Evolutionary conservation across 2,329 filamentous ascomycete species (phyloP), one percentile per base, ranked within the genome.

Genomic region (Aspergillus hortae): DNA sequence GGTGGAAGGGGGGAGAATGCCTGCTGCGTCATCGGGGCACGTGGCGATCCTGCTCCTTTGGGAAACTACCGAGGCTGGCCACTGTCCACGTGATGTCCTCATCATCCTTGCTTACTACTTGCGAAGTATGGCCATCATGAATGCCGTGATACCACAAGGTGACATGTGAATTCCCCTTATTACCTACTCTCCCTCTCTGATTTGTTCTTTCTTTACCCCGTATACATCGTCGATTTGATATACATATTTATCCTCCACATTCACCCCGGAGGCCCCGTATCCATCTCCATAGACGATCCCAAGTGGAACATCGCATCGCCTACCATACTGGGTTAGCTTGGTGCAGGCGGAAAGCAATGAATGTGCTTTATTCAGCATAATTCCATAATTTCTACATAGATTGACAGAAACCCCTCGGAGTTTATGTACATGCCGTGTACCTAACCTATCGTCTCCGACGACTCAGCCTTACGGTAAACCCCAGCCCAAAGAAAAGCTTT

Each of bases 41-140:
- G 27, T 36, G 36, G 40, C 32, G 14, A 15, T 6, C 4, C 7
- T 27, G 10, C 55, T 49, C 1, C 4, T 48, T 52, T 41, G 6
- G 54, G 61, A 51, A 62, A 44, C 19, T 61, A 42, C 61, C 61
- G 61, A 63, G 61, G 61, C 48, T 53, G 46, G 1, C 6, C 4
- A 6, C 0, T 14, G 2, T 4, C 11, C 52, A 52, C 51, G 54
- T 56, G 51, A 56, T 49, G 48, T 44, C 35, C 5, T 38, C 27
- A 38, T n/a, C 14, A 38, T 11, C 11, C 7, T 38, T 17, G 35
- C 35, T 17, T 17, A 38, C 14, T 23, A 23, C 23, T 23, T 23
- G 6, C 23, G 5, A 5, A 23, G 23, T 23, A 23, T 30, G 7
- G 27, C 10, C 27, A 30, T 30, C 27, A 30, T 30, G 27, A 30